A percentile compares a stretch with the other conserved stretches of the same genome.
phyloP scores from a whole-genome alignment of 306 rosid species.

The Trifolium pratense region DNA sequence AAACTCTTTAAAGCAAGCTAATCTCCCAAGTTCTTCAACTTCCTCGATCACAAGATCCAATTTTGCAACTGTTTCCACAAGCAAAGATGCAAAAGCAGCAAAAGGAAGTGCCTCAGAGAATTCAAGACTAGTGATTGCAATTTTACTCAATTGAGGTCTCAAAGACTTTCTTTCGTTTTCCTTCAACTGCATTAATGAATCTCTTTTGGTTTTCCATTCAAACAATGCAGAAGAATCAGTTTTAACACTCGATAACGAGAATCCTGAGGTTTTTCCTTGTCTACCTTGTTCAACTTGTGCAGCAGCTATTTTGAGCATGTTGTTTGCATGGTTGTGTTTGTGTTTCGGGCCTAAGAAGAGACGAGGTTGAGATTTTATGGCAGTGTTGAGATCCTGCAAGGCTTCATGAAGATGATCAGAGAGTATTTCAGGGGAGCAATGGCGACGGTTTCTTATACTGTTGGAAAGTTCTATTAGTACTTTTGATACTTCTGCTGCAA shows the following conservation, averaged over 20 bases:
- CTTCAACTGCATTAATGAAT: slow-evolving; percentile 48
- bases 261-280: slow-evolving; percentile 46
- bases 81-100: slow-evolving; percentile 94
- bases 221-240: slow-evolving; percentile 78
- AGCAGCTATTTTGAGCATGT: slow-evolving; percentile 74
- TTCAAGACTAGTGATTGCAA: slow-evolving; percentile 85
- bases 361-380: slow-evolving; percentile 91
- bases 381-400: slow-evolving; percentile 77
- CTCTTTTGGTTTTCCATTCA: slow-evolving; percentile 74
- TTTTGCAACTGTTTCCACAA: slow-evolving; percentile 92
- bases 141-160: slow-evolving; percentile 83
- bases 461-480: slow-evolving; percentile 74
- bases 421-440: slow-evolving; percentile 90
- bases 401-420: slow-evolving; percentile 96
- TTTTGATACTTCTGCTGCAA: slow-evolving; percentile 80
- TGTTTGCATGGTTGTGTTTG: slow-evolving; percentile 57
- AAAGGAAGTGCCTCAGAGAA: slow-evolving; percentile 97
- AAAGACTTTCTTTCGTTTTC: slow-evolving; percentile 63
- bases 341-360: slow-evolving; percentile 85
- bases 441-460: slow-evolving; percentile 77
- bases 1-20: slow-evolving; percentile 78
- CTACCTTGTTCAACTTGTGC: slow-evolving; percentile 58
- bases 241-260: slow-evolving; percentile 72
- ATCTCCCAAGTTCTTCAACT: slow-evolving; percentile 83
- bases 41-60: slow-evolving; percentile 81